These are phyloP conservation scores for Suhomyces anneliseae DNA, from an alignment of 1,139 yeast genomes.

Conservation along the genomic window DNA sequence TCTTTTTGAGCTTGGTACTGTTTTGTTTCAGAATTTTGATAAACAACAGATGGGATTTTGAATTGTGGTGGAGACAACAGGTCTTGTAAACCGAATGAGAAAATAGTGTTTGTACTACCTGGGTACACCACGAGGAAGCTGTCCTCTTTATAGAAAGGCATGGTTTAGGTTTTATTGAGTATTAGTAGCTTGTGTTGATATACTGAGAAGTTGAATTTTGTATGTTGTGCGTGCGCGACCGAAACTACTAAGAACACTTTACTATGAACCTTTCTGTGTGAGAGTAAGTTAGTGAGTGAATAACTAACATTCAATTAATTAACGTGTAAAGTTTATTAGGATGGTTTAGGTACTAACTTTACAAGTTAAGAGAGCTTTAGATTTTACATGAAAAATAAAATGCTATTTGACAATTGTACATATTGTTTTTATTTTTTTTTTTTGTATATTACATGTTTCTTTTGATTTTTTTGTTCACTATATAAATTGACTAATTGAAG, in stretches of 20 bases:
- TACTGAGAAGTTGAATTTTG: background rate
- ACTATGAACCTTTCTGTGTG: no score
- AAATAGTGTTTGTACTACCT: constrained; percentile 74
- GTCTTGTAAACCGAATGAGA: constrained; percentile 81
- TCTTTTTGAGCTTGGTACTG: constrained; percentile 38
- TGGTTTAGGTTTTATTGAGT: constrained; percentile 14
- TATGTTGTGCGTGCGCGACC: constrained; percentile 5
- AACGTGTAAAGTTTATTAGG: no score
- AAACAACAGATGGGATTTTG: constrained; percentile 75
- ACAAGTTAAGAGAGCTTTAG: no score
- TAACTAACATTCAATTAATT: no score
- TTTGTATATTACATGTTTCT: no score
- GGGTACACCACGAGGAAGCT: constrained; percentile 69
- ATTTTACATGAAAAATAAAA: no score
- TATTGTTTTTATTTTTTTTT: no score
- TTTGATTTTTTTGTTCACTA: no score
- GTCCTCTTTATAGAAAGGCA: constrained; percentile 66
- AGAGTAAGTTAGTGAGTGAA: no score
- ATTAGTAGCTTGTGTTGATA: constrained; percentile 1
- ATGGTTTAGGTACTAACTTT: no score
- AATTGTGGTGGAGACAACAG: constrained; percentile 74
- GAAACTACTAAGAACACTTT: background rate
- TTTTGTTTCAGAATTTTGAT: constrained; percentile 46
- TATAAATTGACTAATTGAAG: no score
- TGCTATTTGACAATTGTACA: no score